These are phyloP conservation scores for Mrakia gelida DNA, from an alignment of 768 basidiomycete species.

Conservation along the genomic window DNA sequence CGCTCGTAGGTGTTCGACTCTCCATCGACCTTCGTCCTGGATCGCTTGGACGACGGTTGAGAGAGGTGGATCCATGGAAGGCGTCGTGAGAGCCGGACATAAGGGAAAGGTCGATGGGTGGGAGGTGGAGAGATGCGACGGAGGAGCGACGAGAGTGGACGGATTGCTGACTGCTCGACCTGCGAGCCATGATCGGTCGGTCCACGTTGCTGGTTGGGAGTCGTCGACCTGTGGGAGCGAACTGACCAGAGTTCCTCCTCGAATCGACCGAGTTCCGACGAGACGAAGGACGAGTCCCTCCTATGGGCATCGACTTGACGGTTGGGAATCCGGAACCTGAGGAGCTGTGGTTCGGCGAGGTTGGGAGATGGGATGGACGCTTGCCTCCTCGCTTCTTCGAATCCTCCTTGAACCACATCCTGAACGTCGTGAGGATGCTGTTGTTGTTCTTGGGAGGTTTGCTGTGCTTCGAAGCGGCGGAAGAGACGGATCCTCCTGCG, in stretches of 20 bases:
- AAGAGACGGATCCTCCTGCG: constrained; percentile 7
- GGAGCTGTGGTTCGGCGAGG: constrained; percentile 14
- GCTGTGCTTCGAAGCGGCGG: constrained; percentile 43
- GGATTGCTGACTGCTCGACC: constrained; percentile 79
- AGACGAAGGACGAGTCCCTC: background rate
- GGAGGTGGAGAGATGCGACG: constrained; percentile 52
- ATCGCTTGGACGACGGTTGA: constrained; percentile 50
- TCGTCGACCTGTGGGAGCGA: constrained; percentile 29
- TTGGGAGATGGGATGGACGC: constrained; percentile 7
- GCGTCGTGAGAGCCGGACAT: background rate
- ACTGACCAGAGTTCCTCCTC: constrained; percentile 18
- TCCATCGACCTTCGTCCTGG: constrained; percentile 68
- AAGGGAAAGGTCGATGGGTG: constrained; percentile 24
- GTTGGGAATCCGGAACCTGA: constrained; percentile 29
- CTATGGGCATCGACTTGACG: constrained; percentile 36
- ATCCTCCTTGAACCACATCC: constrained; percentile 90
- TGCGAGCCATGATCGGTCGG: constrained; percentile 36
- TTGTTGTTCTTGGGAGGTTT: constrained; percentile 57
- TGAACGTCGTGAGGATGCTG: constrained; percentile 76
- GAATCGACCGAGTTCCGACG: constrained; percentile 18
- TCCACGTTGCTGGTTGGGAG: constrained; percentile 18
- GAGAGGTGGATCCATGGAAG: constrained; percentile 22
- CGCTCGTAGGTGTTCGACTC: constrained; percentile 81
- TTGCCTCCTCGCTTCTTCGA: constrained; percentile 48
- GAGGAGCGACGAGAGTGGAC: constrained; percentile 64